Evolutionary conservation across 805 yeast species (phyloP).

Genomic region (Starmera caribaea): DNA sequence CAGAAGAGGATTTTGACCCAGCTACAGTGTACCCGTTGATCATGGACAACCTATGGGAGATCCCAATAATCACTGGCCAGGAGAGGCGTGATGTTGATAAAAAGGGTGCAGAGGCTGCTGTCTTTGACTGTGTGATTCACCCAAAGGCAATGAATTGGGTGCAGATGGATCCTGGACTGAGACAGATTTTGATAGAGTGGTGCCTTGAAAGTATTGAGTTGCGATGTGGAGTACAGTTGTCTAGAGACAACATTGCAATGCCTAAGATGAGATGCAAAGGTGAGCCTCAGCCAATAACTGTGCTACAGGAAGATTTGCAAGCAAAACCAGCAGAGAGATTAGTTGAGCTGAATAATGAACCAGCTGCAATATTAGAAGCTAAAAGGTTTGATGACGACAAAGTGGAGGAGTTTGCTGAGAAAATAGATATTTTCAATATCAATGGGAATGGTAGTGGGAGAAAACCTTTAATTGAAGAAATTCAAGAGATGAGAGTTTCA

Average conservation of each 20-base stretch:
- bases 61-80: conserved; percentile 66
- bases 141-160: conserved; percentile 54
- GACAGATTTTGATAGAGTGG: conserved; percentile 69
- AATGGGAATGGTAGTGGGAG: conserved; percentile 1
- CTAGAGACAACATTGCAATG: conserved; percentile 45
- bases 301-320: conserved; percentile 32
- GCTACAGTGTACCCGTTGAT: conserved; percentile 50
- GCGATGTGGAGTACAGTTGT: conserved; percentile 37
- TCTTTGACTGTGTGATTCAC: conserved; percentile 75
- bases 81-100: conserved; percentile 53
- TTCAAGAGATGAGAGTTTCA: conserved; percentile 24
- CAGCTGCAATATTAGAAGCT: conserved; percentile 35
- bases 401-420: conserved; percentile 9
- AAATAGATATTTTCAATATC: conserved; percentile 12
- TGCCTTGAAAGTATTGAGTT: conserved; percentile 73
- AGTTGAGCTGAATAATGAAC: conserved; percentile 29
- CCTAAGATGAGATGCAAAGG: conserved; percentile 78
- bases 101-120: conserved; percentile 52
- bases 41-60: conserved; percentile 71
- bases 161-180: conserved; percentile 44
- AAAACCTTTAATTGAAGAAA: conserved; percentile 47
- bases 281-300: conserved; percentile 33
- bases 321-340: conserved; percentile 27
- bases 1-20: conserved; percentile 45
- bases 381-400: conserved; percentile 18